These are phyloP conservation scores for Psidium friedrichsthalianum DNA, from an alignment of 345 rosid genomes.

Conservation along the genomic window DNA sequence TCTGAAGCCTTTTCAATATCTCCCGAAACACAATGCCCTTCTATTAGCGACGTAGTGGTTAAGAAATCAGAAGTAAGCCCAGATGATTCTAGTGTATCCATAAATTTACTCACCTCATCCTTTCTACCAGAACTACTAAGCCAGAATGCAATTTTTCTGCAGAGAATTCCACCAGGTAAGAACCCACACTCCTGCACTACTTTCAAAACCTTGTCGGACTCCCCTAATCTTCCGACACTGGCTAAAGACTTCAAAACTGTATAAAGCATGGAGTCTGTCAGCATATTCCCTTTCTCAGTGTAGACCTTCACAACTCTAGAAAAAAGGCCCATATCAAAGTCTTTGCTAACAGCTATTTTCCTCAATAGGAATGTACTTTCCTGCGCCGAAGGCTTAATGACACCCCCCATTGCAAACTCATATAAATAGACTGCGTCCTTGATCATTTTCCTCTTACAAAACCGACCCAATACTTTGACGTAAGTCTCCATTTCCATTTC, in stretches of 20 bases:
- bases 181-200: slow-evolving; percentile 53
- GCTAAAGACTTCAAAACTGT: slow-evolving; percentile 59
- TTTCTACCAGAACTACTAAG: slow-evolving; percentile 50
- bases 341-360: slow-evolving; percentile 50
- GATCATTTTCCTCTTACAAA: slow-evolving; percentile 51
- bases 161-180: slow-evolving; percentile 29
- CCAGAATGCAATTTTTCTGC: slow-evolving; percentile 39
- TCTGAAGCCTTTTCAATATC: slow-evolving; percentile 56
- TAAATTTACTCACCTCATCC: slow-evolving; percentile 38
- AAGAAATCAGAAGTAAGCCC: slow-evolving; percentile 39
- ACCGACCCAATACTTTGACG: slow-evolving; percentile 35
- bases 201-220: slow-evolving; percentile 51
- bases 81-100: slow-evolving; percentile 35
- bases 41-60: slow-evolving; percentile 52
- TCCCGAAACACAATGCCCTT: slow-evolving; percentile 62
- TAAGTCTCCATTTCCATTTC: slow-evolving; percentile 64
- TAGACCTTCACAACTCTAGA: slow-evolving; percentile 50
- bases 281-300: slow-evolving; percentile 31
- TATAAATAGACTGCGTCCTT: slow-evolving; percentile 70
- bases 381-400: slow-evolving; percentile 38
- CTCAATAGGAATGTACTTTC: slow-evolving; percentile 50
- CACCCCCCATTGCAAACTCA: slow-evolving; percentile 60
- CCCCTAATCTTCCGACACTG: slow-evolving; percentile 45
- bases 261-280: slow-evolving; percentile 54
- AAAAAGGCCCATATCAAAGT: slow-evolving; percentile 52